Conservation (phyloP, 1,284 basidiomycete species). For the Fomitopsis betulina region DNA sequence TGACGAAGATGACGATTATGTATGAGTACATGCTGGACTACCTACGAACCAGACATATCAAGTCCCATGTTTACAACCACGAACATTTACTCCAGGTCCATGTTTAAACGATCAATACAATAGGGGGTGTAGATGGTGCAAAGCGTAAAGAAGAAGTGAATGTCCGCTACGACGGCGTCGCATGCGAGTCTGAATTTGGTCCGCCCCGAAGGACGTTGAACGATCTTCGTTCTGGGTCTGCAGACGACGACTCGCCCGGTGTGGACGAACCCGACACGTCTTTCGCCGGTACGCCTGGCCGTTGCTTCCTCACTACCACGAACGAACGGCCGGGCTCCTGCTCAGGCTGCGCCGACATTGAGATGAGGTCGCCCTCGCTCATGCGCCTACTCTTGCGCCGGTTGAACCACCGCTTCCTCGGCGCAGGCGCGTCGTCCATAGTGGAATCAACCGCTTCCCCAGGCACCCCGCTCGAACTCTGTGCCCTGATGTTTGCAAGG, state of each 20-base stretch:
- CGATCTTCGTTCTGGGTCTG: constrained; percentile 24
- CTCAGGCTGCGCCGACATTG: constrained; percentile 21
- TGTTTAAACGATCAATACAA: constrained; percentile 10
- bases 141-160: neutral
- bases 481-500: constrained; percentile 8
- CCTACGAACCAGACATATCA: constrained; percentile 12
- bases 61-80: constrained; percentile 13
- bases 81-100: constrained; percentile 10
- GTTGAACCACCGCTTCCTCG: constrained; percentile 61
- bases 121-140: constrained; percentile 6
- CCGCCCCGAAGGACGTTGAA: constrained; percentile 33
- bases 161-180: constrained; percentile 7
- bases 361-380: constrained; percentile 43
- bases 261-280: constrained; percentile 10
- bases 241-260: neutral
- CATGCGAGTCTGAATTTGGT: constrained; percentile 14
- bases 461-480: neutral
- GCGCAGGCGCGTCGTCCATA: constrained; percentile 15
- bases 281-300: constrained; percentile 20
- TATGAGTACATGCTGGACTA: constrained; percentile 10
- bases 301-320: constrained; percentile 60
- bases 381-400: constrained; percentile 54
- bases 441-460: constrained; percentile 1
- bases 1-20: constrained; percentile 18
- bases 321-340: constrained; percentile 53